Evolutionary conservation across 2,329 filamentous ascomycete genomes (phyloP).

Genomic region (Cercospora sp.): DNA sequence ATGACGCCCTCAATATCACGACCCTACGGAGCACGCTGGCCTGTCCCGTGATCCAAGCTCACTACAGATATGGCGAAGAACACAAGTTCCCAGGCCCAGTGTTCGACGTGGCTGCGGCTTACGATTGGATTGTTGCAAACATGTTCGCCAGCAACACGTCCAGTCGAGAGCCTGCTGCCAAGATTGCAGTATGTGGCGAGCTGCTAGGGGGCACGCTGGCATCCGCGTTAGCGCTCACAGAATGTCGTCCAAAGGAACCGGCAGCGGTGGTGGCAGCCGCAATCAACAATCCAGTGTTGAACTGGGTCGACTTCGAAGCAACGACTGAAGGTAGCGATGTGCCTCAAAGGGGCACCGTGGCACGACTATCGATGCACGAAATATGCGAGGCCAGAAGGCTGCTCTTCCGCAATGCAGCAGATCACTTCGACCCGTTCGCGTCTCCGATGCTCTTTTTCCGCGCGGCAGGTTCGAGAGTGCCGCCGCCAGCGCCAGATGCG

Average conservation of each 20-base stretch:
- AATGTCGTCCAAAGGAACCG: constrained; percentile 44
- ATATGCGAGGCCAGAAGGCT: constrained; percentile 39
- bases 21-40: constrained; percentile 42
- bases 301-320: constrained; percentile 44
- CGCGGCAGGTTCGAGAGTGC: constrained; percentile 41
- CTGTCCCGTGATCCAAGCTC: constrained; percentile 47
- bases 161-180: constrained; percentile 35
- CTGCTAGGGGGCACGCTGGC: constrained; percentile 51
- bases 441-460: constrained; percentile 54
- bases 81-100: constrained; percentile 48
- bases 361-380: not conserved
- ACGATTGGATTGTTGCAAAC: constrained; percentile 43
- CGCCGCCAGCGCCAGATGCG: constrained; percentile 12
- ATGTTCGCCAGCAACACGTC: constrained; percentile 35
- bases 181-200: constrained; percentile 50
- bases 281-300: constrained; percentile 49
- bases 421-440: constrained; percentile 53
- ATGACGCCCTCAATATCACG: constrained; percentile 36
- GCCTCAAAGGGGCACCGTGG: constrained; percentile 15
- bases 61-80: constrained; percentile 45
- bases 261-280: constrained; percentile 48
- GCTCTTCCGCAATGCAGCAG: constrained; percentile 45
- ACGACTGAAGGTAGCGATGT: not conserved
- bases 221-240: constrained; percentile 52
- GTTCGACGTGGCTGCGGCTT: constrained; percentile 50